phyloP scores from a whole-genome alignment of 2,329 filamentous ascomycete species.

The Fonsecaea pugnacius region DNA sequence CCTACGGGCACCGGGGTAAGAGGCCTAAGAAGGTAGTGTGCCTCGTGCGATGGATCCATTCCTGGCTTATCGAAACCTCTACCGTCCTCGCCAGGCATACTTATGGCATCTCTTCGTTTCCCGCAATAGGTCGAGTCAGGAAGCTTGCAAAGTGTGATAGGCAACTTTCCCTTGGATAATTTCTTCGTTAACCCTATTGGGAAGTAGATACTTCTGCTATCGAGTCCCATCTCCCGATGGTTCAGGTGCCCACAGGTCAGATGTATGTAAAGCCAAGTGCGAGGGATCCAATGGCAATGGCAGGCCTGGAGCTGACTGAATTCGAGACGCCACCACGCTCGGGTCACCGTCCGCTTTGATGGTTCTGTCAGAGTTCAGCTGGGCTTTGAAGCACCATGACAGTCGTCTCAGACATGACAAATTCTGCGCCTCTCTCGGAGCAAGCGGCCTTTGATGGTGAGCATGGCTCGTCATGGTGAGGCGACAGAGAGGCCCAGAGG shows the following conservation, averaged over 20 bases:
- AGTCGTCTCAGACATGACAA: conserved; percentile 2
- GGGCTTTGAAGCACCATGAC: background rate
- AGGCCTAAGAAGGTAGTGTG: background rate
- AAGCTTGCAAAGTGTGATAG: background rate
- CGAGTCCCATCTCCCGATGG: background rate
- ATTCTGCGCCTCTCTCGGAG: background rate
- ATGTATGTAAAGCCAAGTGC: background rate
- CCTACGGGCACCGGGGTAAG: background rate
- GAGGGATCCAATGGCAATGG: background rate
- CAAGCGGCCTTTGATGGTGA: background rate
- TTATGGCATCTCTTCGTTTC: background rate
- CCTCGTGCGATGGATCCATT: background rate
- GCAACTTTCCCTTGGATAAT: background rate
- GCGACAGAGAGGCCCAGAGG: background rate
- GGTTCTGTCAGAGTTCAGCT: background rate
- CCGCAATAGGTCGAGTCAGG: background rate
- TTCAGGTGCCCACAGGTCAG: background rate
- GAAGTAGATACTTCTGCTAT: background rate
- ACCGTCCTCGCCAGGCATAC: background rate
- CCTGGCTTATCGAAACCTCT: background rate
- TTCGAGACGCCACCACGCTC: background rate
- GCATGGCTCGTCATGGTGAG: conserved; percentile 1
- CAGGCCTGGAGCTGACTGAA: background rate
- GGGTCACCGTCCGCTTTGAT: background rate
- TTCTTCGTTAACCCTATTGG: background rate